Conservation (phyloP, 2,329 filamentous ascomycete genomes). For the Aspergillus floridensis region DNA sequence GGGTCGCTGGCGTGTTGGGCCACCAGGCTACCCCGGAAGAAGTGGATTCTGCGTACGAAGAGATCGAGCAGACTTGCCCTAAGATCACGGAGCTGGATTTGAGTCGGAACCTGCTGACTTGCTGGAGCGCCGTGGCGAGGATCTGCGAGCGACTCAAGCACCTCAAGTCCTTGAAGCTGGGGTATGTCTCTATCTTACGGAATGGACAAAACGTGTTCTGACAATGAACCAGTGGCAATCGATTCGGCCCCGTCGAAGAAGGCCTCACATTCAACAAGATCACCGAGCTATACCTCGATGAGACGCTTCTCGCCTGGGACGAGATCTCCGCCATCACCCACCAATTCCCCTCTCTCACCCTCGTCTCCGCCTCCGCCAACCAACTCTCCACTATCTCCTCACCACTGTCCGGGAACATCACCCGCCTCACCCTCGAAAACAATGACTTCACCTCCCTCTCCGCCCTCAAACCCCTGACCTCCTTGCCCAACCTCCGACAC, state of each 20-base stretch:
- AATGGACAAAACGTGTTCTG: slow-evolving; percentile 5
- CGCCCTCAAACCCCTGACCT: slow-evolving; percentile 48
- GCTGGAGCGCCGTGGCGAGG: slow-evolving; percentile 62
- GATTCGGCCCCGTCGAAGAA: slow-evolving; percentile 49
- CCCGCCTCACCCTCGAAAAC: slow-evolving; percentile 49
- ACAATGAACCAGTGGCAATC: slow-evolving; percentile 63
- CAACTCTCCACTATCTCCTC: slow-evolving; percentile 32
- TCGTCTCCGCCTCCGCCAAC: slow-evolving; percentile 37
- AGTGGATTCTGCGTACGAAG: slow-evolving; percentile 31
- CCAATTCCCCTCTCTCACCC: slow-evolving; percentile 36
- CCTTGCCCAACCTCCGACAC: slow-evolving; percentile 51
- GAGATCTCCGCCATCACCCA: slow-evolving; percentile 36
- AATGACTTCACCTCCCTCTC: slow-evolving; percentile 41
- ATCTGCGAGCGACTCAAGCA: slow-evolving; percentile 70
- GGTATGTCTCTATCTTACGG: slow-evolving; percentile 51
- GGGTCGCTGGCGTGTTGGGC: slow-evolving; percentile 50
- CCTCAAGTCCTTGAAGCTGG: slow-evolving; percentile 66
- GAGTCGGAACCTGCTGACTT: slow-evolving; percentile 76
- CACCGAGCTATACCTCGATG: slow-evolving; percentile 62
- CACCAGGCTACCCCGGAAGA: slow-evolving; percentile 20
- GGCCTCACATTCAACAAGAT: slow-evolving; percentile 51
- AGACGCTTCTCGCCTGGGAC: slow-evolving; percentile 65
- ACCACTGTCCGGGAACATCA: slow-evolving; percentile 38
- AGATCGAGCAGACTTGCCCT: slow-evolving; percentile 58
- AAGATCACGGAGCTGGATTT: slow-evolving; percentile 73